phyloP scores from a whole-genome alignment of 805 yeast genomes.

The Metschnikowia matae region DNA sequence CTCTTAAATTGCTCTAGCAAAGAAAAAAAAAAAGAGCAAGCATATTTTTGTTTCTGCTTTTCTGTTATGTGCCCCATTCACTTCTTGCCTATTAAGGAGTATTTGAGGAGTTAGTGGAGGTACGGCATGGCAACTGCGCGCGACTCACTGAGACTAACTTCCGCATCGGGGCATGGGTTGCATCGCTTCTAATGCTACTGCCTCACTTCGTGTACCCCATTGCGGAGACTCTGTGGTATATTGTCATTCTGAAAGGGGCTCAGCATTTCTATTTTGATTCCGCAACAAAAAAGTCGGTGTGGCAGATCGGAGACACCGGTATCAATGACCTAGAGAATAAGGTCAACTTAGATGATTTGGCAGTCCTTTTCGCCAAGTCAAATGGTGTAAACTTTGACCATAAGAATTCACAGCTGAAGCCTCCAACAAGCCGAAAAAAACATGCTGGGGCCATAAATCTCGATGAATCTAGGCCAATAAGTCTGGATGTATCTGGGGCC shows the following conservation, averaged over 20 bases:
- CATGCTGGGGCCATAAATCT: neutral
- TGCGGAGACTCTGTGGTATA: constrained; percentile 22
- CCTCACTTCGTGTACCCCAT: constrained; percentile 15
- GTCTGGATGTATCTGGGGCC: neutral
- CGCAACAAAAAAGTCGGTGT: constrained; percentile 20
- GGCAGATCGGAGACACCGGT: constrained; percentile 32
- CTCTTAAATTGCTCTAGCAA: no score
- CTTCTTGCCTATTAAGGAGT: neutral
- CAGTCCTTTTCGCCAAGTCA: constrained; percentile 25
- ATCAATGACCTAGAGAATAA: constrained; percentile 16
- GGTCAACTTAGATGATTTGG: constrained; percentile 30
- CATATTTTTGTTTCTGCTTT: no score
- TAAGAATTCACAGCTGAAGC: neutral
- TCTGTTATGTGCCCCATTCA: no score
- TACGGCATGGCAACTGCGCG: neutral
- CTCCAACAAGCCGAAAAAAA: neutral
- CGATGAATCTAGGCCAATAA: neutral
- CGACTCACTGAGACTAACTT: neutral
- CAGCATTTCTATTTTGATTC: constrained; percentile 32
- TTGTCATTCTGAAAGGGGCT: constrained; percentile 25
- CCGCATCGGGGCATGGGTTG: neutral
- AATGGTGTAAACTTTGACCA: constrained; percentile 16
- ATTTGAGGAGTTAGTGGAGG: neutral
- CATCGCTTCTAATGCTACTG: constrained; percentile 5
- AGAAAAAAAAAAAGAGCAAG: no score